Conservation (phyloP, 1,139 yeast species). For the Zhuliangozyma parablackwelliae region DNA sequence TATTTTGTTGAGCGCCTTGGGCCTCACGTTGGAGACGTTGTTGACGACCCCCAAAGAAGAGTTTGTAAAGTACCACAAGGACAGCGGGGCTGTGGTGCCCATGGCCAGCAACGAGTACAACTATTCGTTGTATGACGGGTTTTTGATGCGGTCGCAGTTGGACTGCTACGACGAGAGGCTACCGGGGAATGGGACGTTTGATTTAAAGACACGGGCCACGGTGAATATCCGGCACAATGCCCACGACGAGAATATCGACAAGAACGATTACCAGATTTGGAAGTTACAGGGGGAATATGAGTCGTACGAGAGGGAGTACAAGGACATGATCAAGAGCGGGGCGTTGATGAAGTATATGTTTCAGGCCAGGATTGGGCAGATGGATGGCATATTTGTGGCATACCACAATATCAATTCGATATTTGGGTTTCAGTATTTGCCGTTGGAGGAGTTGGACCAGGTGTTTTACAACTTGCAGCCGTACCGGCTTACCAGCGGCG, state of each 20-base stretch:
- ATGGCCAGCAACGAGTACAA: constrained; percentile 47
- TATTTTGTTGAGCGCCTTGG: constrained; percentile 69
- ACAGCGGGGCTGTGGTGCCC: constrained; percentile 13
- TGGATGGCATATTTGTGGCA: constrained; percentile 95
- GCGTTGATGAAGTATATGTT: constrained; percentile 79
- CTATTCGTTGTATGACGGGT: constrained; percentile 63
- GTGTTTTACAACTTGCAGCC: constrained; percentile 23
- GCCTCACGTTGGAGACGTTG: constrained; percentile 71
- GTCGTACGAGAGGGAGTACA: constrained; percentile 74
- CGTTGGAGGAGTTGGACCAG: constrained; percentile 65
- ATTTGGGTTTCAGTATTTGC: constrained; percentile 88
- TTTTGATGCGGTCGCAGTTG: constrained; percentile 83
- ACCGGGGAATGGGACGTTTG: constrained; percentile 92
- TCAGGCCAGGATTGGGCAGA: constrained; percentile 91
- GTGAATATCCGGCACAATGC: constrained; percentile 80
- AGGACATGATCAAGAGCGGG: constrained; percentile 67
- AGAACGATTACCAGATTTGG: constrained; percentile 59
- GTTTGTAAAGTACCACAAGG: constrained; percentile 27
- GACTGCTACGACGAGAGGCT: constrained; percentile 75
- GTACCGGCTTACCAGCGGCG: neutral
- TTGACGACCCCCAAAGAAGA: constrained; percentile 55
- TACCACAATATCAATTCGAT: constrained; percentile 78
- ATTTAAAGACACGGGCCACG: constrained; percentile 87
- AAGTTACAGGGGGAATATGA: constrained; percentile 62
- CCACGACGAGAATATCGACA: constrained; percentile 49